Evolutionary conservation across 176 grass and related monocot species (phyloP), one percentile per base, ranked within the genome.

Genomic region (Avena insularis): DNA sequence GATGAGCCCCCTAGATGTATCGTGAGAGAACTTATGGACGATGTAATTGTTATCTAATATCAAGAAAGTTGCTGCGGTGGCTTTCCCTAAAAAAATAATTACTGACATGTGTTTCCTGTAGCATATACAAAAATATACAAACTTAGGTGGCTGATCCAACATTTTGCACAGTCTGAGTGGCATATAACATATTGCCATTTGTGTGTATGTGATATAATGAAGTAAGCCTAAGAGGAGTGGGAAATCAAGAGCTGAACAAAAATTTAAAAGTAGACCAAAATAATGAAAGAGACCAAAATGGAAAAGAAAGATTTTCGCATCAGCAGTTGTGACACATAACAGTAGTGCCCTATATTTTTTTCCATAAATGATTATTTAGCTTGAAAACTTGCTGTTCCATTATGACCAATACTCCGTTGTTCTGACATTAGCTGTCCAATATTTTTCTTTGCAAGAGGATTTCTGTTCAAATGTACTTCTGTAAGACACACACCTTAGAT

Each of bases 401-500:
- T 40, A 46, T 61, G 27, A 81, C 43, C 49, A 81, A 74, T 62
- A 56, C 45, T 23, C 58, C 54, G 33, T n/a, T 84, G 12, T 77
- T 59, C 60, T 77, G 71, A 77, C 49, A 4, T 63, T 69, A 15
- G 16, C 4, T 74, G n/a, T 43, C 20, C 40, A 50, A 56, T 36
- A 58, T 40, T 61, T 53, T 60, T 48, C 36, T 27, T 84, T 15
- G 71, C 27, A 74, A 43, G 35, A 29, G 54, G 31, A 23, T 54
- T 65, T 73, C 66, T 11, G 48, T 72, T 17, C 56, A 64, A 45
- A 45, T 43, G n/a, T 27, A 50, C 38, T 49, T 45, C 46, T 50
- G 63, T 69, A 8, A 48, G 75, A 47, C 15, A 8, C 43, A 31
- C 48, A 73, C 8, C 58, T 81, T 85, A 66, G 67, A 71, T 82